These are phyloP conservation scores for Ceratocystis diversiconidia DNA, from an alignment of 2,329 filamentous ascomycete species.

Conservation along the genomic window DNA sequence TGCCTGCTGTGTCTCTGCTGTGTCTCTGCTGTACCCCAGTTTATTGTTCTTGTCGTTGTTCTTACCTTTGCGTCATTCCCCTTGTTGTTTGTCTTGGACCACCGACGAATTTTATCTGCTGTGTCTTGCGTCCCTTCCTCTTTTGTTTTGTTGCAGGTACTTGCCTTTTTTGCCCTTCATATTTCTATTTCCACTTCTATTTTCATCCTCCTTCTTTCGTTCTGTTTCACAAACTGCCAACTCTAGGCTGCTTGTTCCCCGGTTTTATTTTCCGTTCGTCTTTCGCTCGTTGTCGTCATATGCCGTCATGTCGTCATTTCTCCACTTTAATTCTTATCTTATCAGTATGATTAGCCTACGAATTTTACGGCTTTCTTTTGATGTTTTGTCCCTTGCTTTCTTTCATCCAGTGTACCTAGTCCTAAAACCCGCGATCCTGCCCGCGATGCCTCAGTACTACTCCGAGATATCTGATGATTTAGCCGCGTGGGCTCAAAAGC, in stretches of 20 bases:
- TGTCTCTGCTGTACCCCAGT: not conserved
- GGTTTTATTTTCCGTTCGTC: not conserved
- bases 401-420: not conserved
- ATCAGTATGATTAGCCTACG: not conserved
- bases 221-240: not conserved
- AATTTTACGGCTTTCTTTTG: not conserved
- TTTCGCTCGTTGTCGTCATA: not conserved
- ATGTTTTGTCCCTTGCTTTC: no score
- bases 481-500: conserved; percentile 47
- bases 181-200: not conserved
- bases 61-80: not conserved
- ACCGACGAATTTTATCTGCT: not conserved
- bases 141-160: no score
- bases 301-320: not conserved
- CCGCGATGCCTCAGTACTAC: conserved; percentile 43
- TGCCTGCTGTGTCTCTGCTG: not conserved
- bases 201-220: not conserved
- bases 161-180: not conserved
- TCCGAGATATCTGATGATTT: conserved; percentile 40
- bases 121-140: not conserved
- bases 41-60: not conserved
- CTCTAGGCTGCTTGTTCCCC: not conserved
- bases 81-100: not conserved
- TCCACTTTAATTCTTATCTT: not conserved
- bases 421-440: not conserved